Evolutionary conservation across 2,329 filamentous ascomycete genomes (phyloP), one percentile per base, ranked within the genome.

Genomic region (Aspergillus pseudotamarii): DNA sequence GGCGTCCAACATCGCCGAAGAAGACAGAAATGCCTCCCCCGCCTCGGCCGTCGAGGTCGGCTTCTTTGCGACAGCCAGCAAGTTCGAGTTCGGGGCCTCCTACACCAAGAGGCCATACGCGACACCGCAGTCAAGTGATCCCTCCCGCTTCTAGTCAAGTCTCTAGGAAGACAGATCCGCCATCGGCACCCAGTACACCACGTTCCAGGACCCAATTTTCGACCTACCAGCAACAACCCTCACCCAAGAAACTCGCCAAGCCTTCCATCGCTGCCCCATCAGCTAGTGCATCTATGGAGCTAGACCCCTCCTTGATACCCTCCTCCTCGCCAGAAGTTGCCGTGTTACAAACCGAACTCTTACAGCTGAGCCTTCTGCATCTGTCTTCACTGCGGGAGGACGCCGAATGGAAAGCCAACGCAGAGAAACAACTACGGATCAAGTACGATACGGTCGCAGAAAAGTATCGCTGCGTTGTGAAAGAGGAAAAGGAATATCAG

Each of bases 321-420:
- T 68, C 74, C 8, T 70, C 73, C 10, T 73, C 72, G 67, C 73
- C 76, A 23, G 77, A 80, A 34, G 69, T 78, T 58, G 67, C 73
- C 16, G 72, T 74, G 14, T 57, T 81, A 36, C 77, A 80, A 61
- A 80, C 77, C 0, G 80, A 83, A 62, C 69, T 82, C 14, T 70
- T 83, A 28, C 80, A 83, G 60, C 65, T 82, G 19, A 76, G 73
- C 58, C 72, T 81, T 6, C 69, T 81, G 8, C 75, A 80, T 65
- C 71, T 73, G 9, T 70, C 71, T 6, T 71, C 68, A 9, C 58
- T 75, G 23, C 72, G 72, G 46, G 66, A 68, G 23, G 68, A 75
- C 21, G 61, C 66, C 3, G 71, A 76, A 50, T 78, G 75, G 77
- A 72, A 75, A 61, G 50, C 61, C 3, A 69, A 65, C 26, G 72